Evolutionary conservation across 2,329 filamentous ascomycete genomes (phyloP), one percentile per base, ranked within the genome.

Genomic region (Penicillium sp.): DNA sequence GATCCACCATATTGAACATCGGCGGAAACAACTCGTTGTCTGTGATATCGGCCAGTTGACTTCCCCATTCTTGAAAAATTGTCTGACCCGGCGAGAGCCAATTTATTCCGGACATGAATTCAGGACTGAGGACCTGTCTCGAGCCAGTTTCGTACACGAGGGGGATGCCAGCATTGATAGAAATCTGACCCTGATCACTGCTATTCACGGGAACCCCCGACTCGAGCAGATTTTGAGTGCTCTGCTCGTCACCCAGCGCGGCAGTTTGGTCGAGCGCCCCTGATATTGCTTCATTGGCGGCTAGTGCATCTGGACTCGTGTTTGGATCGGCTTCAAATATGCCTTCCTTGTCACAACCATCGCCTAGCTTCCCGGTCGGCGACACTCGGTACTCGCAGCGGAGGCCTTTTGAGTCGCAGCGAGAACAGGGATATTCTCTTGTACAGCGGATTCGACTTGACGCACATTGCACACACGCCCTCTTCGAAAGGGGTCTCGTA

Each of bases 401-500:
- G 7, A 55, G 19, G 10, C 35, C 35, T 26, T 55, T 55, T 13
- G 35, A 42, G 4, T 28, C 24, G 35, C 53, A 55, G 53, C 53
- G 53, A 7, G 15, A 24, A 19, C 53, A 55, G 17, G 53, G 53
- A 40, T 28, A 13, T 55, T 26, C 53, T 44, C 53, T 55, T n/a
- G 35, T 55, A 28, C 53, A 55, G 19, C 53, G 53, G 15, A 55
- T 28, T 24, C 53, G 53, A 26, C 53, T 55, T 7, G 22, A 28
- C 5, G 53, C 53, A n/a, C 53, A 55, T 55, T 55, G 53, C 22
- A 55, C 4, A 19, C 53, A 55, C 4, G 53, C 53, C 5, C 47
- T 51, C 26, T 35, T 51, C 30, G 26, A 35, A 19, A 22, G 26
- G 26, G 10, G 47, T 12, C 22, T 51, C 19, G 47, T 51, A 22